A percentile compares a stretch with the other conserved stretches of the same genome.
Conservation (phyloP, 2,329 filamentous ascomycete species). For the Capronia americana region DNA sequence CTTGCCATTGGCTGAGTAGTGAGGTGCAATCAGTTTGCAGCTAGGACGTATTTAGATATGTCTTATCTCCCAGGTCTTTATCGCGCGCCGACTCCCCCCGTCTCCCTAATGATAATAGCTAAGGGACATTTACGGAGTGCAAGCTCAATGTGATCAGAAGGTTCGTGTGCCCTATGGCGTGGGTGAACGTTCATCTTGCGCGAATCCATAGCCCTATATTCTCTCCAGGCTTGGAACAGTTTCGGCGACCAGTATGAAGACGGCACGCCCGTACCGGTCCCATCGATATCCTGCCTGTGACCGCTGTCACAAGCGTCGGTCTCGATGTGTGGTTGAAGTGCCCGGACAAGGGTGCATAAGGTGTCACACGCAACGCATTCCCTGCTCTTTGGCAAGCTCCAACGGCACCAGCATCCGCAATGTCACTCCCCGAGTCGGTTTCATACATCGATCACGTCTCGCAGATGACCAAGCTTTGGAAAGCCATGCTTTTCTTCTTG, state of each 20-base stretch:
- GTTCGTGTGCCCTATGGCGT: background rate
- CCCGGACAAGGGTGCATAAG: constrained; percentile 60
- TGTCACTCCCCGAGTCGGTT: constrained; percentile 32
- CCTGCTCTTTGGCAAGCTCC: constrained; percentile 60
- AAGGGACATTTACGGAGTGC: background rate
- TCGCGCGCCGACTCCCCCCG: background rate
- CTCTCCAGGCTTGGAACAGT: constrained; percentile 4
- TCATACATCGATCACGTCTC: constrained; percentile 29
- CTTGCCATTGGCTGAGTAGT: no score
- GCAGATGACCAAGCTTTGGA: constrained; percentile 16
- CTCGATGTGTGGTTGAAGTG: constrained; percentile 64
- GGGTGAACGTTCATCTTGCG: background rate
- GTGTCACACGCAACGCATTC: constrained; percentile 63
- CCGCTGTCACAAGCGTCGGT: constrained; percentile 65
- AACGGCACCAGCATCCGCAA: constrained; percentile 26
- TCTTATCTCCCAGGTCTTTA: constrained; percentile 3
- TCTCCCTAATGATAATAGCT: background rate
- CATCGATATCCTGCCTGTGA: constrained; percentile 67
- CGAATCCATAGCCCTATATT: background rate
- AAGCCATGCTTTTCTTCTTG: constrained; percentile 59
- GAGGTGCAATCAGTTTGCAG: background rate
- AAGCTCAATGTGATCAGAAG: background rate
- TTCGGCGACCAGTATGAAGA: constrained; percentile 11
- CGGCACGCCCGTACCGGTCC: constrained; percentile 63
- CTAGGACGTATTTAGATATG: background rate